These are phyloP conservation scores for Diospyros lotus DNA, from an alignment of 148 eudicot species.

Conservation along the genomic window DNA sequence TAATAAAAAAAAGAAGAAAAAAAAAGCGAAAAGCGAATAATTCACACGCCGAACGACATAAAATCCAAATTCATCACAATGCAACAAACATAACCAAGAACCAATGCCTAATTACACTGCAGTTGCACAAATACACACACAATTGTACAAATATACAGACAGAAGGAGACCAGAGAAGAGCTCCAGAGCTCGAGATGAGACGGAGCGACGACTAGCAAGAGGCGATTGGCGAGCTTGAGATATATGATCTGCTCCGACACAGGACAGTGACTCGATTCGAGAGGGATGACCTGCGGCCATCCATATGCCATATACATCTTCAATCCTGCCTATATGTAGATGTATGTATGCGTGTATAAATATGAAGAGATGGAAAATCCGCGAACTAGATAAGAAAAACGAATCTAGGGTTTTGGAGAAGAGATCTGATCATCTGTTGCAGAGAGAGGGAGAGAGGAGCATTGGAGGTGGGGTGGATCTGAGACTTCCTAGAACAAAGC, in stretches of 20 bases:
- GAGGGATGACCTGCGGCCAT: conserved; percentile 94
- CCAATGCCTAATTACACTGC: not conserved
- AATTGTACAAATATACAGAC: not conserved
- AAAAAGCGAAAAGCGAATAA: conserved; percentile 1
- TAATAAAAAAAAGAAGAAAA: not conserved
- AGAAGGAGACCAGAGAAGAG: conserved; percentile 60
- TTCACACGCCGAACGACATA: conserved; percentile 1
- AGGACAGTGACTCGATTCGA: conserved; percentile 54
- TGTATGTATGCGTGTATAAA: not conserved
- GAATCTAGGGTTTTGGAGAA: conserved; percentile 21
- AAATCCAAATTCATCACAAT: not conserved
- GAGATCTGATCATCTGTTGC: conserved; percentile 18
- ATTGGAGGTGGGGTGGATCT: conserved; percentile 43
- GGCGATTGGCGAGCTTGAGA: conserved; percentile 58
- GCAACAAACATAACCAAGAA: not conserved
- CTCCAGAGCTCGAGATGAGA: conserved; percentile 91
- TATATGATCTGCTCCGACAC: conserved; percentile 57
- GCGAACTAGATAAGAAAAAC: not conserved
- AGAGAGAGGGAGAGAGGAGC: conserved; percentile 14
- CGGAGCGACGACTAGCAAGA: conserved; percentile 73
- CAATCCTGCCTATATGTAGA: conserved; percentile 12
- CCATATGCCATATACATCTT: conserved; percentile 98
- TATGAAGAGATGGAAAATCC: not conserved
- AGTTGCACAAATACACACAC: not conserved
- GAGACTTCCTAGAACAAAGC: conserved; percentile 25